These are phyloP conservation scores for Curvularia lunata DNA, from an alignment of 2,329 filamentous ascomycete species.

Conservation along the genomic window DNA sequence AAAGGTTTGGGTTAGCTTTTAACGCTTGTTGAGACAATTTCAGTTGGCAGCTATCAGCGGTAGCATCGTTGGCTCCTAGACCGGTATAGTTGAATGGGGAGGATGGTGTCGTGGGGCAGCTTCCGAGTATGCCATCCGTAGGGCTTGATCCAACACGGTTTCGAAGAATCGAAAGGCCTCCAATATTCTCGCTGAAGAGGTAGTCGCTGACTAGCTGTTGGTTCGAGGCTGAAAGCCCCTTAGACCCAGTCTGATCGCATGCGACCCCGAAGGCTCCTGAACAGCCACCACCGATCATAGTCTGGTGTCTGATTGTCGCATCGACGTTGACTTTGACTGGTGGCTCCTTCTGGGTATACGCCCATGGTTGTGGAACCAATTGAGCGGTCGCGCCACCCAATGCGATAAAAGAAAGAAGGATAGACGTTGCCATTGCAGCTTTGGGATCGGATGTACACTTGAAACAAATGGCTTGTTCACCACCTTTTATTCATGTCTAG, in stretches of 20 bases:
- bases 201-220: constrained; percentile 50
- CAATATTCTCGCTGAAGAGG: constrained; percentile 52
- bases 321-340: constrained; percentile 8
- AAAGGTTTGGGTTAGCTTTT: constrained; percentile 48
- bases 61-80: constrained; percentile 14
- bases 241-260: constrained; percentile 15
- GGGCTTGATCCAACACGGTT: constrained; percentile 52
- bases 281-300: constrained; percentile 16
- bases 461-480: not conserved
- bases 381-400: constrained; percentile 4
- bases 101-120: constrained; percentile 17
- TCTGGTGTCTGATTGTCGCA: constrained; percentile 11
- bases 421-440: not conserved
- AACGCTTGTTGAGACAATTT: constrained; percentile 58
- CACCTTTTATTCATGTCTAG: not conserved
- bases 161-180: constrained; percentile 52
- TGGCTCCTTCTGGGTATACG: constrained; percentile 6
- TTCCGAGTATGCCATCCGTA: constrained; percentile 7
- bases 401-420: constrained; percentile 6
- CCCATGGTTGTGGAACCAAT: constrained; percentile 10
- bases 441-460: not conserved
- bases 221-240: constrained; percentile 37
- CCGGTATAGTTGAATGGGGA: constrained; percentile 23
- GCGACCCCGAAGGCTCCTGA: constrained; percentile 17
- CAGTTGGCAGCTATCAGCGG: constrained; percentile 52